Conservation (phyloP, 2,329 filamentous ascomycete genomes). For the Alternaria brassicae region DNA sequence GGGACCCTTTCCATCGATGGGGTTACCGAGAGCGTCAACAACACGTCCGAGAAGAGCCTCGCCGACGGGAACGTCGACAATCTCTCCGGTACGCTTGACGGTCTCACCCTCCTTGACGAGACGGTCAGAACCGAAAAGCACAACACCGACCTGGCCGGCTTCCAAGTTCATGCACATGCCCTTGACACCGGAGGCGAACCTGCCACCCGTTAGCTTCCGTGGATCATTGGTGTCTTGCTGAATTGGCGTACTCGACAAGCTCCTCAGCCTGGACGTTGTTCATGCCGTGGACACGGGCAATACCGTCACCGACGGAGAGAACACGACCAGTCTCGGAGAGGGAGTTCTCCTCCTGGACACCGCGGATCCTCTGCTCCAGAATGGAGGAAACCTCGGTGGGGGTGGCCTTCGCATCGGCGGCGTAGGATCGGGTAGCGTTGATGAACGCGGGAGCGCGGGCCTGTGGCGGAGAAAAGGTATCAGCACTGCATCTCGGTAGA, state of each 20-base stretch:
- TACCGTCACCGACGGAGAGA: constrained; percentile 99
- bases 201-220: constrained; percentile 53
- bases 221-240: constrained; percentile 15
- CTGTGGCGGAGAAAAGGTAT: constrained; percentile 65
- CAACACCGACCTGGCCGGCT: constrained; percentile 99
- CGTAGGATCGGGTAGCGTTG: constrained; percentile 84
- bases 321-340: constrained; percentile 99
- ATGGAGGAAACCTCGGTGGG: constrained; percentile 99
- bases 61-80: constrained; percentile 98
- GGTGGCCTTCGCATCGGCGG: constrained; percentile 89
- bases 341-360: constrained; percentile 94
- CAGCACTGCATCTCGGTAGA: constrained; percentile 51
- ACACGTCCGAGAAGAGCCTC: constrained; percentile 94
- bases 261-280: constrained; percentile 99
- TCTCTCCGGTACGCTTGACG: constrained; percentile 99
- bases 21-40: constrained; percentile 97
- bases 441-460: constrained; percentile 82
- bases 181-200: constrained; percentile 99
- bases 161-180: constrained; percentile 99
- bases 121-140: constrained; percentile 99
- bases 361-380: constrained; percentile 98
- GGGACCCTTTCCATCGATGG: constrained; percentile 99
- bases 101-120: constrained; percentile 99
- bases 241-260: constrained; percentile 89
- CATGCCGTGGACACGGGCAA: constrained; percentile 99